These are phyloP conservation scores for Hibiscus mutabilis DNA, from an alignment of 345 rosid species.

Conservation along the genomic window DNA sequence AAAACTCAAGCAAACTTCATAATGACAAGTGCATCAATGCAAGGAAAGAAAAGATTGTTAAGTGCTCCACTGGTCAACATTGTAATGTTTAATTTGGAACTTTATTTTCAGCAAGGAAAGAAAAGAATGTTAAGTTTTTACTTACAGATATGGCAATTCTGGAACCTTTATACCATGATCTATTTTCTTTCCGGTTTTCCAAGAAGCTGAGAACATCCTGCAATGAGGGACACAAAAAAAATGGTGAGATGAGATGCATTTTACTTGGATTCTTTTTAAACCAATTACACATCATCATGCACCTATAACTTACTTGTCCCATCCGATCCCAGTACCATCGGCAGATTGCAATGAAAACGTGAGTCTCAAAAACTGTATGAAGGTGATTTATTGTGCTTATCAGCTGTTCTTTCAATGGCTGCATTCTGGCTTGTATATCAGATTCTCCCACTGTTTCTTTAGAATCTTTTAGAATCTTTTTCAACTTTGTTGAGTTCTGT, in stretches of 20 bases:
- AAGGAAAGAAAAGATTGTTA: no score
- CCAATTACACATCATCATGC: neutral
- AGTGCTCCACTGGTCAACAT: neutral
- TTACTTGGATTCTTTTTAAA: neutral
- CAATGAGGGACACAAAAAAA: slow-evolving; percentile 1
- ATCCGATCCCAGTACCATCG: slow-evolving; percentile 94
- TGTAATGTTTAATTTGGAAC: neutral
- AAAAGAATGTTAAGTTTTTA: slow-evolving; percentile 7
- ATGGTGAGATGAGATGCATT: neutral
- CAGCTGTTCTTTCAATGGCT: slow-evolving; percentile 77
- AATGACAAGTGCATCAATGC: neutral
- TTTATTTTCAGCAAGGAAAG: neutral
- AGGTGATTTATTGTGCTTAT: slow-evolving; percentile 73
- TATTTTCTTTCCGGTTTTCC: slow-evolving; percentile 92
- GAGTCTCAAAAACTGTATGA: slow-evolving; percentile 63
- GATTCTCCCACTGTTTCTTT: slow-evolving; percentile 83
- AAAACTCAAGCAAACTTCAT: no score
- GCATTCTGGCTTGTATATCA: slow-evolving; percentile 71
- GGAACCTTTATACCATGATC: slow-evolving; percentile 94
- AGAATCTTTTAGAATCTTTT: slow-evolving; percentile 88
- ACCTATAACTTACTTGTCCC: slow-evolving; percentile 57
- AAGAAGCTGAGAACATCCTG: slow-evolving; percentile 85
- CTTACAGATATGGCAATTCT: slow-evolving; percentile 81
- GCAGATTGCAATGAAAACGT: slow-evolving; percentile 70
- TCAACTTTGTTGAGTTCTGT: slow-evolving; percentile 71